phyloP scores from a whole-genome alignment of 345 rosid genomes.

The Nasturtium officinale region DNA sequence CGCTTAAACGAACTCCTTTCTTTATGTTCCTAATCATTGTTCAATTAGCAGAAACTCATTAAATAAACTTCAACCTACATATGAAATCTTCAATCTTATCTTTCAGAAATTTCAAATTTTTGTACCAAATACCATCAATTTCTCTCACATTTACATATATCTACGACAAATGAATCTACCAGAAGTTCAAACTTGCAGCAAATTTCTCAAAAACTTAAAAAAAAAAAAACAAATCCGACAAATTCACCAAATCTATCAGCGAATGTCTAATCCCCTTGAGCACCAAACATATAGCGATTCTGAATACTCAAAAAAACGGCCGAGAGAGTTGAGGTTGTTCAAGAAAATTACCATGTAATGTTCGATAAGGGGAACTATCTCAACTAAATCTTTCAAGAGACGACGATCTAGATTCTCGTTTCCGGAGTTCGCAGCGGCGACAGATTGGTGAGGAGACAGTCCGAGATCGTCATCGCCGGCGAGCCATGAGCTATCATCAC shows the following conservation, averaged over 20 bases:
- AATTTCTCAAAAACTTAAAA: not conserved
- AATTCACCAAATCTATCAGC: not conserved
- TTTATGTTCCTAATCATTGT: conserved; percentile 65
- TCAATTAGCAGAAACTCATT: conserved; percentile 9
- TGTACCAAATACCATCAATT: not conserved
- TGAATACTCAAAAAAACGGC: not conserved
- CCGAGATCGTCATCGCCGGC: conserved; percentile 51
- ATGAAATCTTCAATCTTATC: conserved; percentile 7
- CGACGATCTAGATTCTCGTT: conserved; percentile 65
- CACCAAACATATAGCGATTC: not conserved
- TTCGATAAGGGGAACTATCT: conserved; percentile 89
- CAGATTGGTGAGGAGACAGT: conserved; percentile 54
- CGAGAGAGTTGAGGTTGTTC: not conserved
- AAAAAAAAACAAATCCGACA: not conserved
- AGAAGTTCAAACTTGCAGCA: not conserved
- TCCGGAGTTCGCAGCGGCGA: conserved; percentile 36
- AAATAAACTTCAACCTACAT: not conserved
- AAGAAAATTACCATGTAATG: conserved; percentile 67
- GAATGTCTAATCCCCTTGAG: conserved; percentile 4
- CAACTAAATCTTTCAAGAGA: conserved; percentile 85
- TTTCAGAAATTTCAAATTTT: not conserved
- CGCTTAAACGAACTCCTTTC: conserved; percentile 77
- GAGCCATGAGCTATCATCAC: conserved; percentile 72
- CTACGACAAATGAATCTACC: not conserved
- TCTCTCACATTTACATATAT: not conserved